Evolutionary conservation across 768 basidiomycete species (phyloP).

Genomic region (Leucocoprinus leucothites): DNA sequence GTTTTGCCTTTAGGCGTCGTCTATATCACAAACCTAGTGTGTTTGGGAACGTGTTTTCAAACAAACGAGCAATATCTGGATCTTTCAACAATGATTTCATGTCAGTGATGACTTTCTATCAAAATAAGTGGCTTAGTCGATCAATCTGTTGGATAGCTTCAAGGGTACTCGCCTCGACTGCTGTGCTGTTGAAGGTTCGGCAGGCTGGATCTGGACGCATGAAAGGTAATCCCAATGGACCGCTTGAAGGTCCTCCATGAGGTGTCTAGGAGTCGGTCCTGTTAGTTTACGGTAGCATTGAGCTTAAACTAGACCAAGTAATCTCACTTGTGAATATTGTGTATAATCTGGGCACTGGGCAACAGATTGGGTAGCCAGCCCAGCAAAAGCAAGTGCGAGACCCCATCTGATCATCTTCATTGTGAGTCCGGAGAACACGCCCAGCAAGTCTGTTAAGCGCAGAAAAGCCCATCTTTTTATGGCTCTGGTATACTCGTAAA

Average conservation of each 20-base stretch:
- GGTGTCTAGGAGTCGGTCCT: constrained; percentile 37
- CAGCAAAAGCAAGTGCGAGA: constrained; percentile 21
- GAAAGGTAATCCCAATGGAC: constrained; percentile 61
- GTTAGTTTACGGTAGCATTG: constrained; percentile 7
- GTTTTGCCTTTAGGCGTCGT: not conserved
- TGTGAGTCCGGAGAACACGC: not conserved
- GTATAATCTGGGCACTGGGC: constrained; percentile 64
- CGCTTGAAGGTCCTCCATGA: constrained; percentile 58
- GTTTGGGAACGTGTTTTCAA: constrained; percentile 82
- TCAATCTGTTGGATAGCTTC: not conserved
- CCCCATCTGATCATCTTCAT: constrained; percentile 19
- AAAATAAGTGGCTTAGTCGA: not conserved
- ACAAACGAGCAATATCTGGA: constrained; percentile 72
- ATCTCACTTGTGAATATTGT: constrained; percentile 48
- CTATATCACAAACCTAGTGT: constrained; percentile 54
- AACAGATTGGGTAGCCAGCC: constrained; percentile 21
- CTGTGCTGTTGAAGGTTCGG: constrained; percentile 72
- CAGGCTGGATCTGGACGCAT: constrained; percentile 72
- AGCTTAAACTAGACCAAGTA: constrained; percentile 1
- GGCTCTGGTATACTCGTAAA: not conserved
- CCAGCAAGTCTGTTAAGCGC: not conserved
- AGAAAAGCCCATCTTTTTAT: constrained; percentile 5
- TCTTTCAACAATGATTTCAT: constrained; percentile 72
- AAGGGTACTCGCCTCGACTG: constrained; percentile 55
- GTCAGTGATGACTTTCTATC: constrained; percentile 68